Evolutionary conservation across 169 alveolate species (phyloP).

Genomic region (Plasmodium coatneyi): DNA sequence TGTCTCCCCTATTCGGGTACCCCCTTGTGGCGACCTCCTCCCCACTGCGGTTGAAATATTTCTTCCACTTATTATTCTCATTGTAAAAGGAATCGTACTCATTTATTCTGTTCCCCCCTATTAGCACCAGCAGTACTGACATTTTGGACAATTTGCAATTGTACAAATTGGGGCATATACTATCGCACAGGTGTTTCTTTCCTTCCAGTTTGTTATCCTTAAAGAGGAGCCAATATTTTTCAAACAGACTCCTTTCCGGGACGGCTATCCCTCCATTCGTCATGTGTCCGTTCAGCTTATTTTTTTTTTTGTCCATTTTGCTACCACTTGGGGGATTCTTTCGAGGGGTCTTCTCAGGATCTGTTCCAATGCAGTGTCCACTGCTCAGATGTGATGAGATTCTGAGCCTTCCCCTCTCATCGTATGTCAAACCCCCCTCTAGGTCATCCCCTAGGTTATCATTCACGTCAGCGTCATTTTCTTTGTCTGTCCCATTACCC

Average conservation of each 20-base stretch:
- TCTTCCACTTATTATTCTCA: constrained; percentile 60
- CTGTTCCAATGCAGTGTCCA: neutral
- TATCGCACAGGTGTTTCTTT: constrained; percentile 55
- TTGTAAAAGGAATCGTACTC: constrained; percentile 55
- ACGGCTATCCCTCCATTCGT: neutral
- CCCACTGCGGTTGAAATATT: constrained; percentile 11
- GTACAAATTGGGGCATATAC: constrained; percentile 68
- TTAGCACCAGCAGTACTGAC: constrained; percentile 34
- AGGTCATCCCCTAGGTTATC: neutral
- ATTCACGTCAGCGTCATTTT: neutral
- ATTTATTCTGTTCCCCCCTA: constrained; percentile 59
- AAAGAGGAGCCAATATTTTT: constrained; percentile 59
- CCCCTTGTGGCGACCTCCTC: neutral
- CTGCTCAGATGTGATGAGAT: neutral
- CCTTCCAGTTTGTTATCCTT: constrained; percentile 63
- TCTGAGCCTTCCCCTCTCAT: neutral
- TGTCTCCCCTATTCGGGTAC: no score
- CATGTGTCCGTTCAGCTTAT: neutral
- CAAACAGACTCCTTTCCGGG: constrained; percentile 8
- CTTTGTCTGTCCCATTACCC: neutral
- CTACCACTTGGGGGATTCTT: neutral
- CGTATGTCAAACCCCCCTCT: neutral
- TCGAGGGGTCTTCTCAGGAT: neutral
- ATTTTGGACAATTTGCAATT: constrained; percentile 63
- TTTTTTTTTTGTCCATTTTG: neutral